Evolutionary conservation across 495 filamentous ascomycete genomes (phyloP).

Genomic region (Hypoxylon perforatum): DNA sequence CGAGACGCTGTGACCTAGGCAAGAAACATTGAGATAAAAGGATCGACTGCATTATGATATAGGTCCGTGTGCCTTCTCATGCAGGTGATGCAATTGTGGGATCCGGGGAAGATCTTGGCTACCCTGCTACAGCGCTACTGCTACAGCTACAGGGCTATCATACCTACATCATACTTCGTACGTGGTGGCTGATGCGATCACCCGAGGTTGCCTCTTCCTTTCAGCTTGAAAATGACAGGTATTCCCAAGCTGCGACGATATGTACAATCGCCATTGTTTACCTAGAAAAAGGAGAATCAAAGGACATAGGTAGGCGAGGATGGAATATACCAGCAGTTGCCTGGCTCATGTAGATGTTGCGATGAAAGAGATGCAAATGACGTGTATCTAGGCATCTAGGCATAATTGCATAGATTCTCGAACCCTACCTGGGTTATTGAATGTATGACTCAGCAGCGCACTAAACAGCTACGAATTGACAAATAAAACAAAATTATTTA

Average conservation of each 20-base stretch:
- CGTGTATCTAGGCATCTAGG: no score
- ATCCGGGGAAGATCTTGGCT: constrained; percentile 32
- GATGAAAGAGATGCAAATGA: no score
- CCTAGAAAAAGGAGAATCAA: no score
- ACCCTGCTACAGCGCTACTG: constrained; percentile 2
- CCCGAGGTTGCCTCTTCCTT: no score
- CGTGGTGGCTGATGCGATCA: constrained; percentile 1
- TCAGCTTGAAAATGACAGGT: no score
- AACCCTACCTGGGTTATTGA: constrained; percentile 30
- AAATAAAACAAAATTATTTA: constrained; percentile 27
- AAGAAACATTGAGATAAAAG: not conserved
- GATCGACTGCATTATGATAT: constrained; percentile 15
- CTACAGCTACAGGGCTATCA: constrained; percentile 9
- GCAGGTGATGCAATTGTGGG: constrained; percentile 41
- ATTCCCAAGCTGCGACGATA: no score
- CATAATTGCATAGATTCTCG: constrained; percentile 4
- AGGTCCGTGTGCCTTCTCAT: constrained; percentile 15
- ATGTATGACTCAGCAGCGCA: constrained; percentile 36
- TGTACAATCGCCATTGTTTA: no score
- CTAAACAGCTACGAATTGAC: constrained; percentile 29
- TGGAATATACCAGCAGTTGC: no score
- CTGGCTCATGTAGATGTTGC: no score
- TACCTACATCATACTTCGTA: not conserved
- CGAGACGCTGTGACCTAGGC: no score
- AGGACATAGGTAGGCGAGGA: no score